Evolutionary conservation across 768 basidiomycete species (phyloP).

Genomic region (Suillus paluster): DNA sequence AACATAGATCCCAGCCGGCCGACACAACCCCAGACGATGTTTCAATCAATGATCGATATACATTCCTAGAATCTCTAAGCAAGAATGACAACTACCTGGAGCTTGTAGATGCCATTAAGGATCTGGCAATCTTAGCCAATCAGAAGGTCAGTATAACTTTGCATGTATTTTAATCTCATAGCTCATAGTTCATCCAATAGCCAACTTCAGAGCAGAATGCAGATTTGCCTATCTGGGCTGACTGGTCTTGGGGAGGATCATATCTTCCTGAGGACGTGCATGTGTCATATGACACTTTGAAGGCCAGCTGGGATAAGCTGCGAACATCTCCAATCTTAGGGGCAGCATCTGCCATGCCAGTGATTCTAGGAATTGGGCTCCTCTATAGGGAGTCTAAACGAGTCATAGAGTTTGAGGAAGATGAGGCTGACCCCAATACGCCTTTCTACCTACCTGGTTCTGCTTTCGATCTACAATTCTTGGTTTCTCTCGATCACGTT

Average conservation of each 20-base stretch:
- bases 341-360: not conserved
- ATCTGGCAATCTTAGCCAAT: not conserved
- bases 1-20: too few species aligned
- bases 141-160: not conserved
- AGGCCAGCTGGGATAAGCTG: not conserved
- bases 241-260: not conserved
- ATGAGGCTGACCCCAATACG: not conserved
- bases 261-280: not conserved
- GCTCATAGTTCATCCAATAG: not conserved
- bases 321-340: not conserved
- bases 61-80: not conserved
- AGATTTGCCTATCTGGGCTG: slow-evolving; percentile 5
- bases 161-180: not conserved
- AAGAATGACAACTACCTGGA: not conserved
- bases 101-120: not conserved
- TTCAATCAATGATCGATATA: not conserved
- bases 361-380: not conserved
- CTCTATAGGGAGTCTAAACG: not conserved
- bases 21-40: not conserved
- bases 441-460: not conserved
- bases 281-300: not conserved
- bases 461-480: not conserved
- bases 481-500: not conserved
- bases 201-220: not conserved
- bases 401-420: not conserved